A percentile compares a stretch with the other conserved stretches of the same genome.
These are phyloP conservation scores for Chaetomium fimeti DNA, from an alignment of 495 filamentous ascomycete genomes.

Conservation along the genomic window DNA sequence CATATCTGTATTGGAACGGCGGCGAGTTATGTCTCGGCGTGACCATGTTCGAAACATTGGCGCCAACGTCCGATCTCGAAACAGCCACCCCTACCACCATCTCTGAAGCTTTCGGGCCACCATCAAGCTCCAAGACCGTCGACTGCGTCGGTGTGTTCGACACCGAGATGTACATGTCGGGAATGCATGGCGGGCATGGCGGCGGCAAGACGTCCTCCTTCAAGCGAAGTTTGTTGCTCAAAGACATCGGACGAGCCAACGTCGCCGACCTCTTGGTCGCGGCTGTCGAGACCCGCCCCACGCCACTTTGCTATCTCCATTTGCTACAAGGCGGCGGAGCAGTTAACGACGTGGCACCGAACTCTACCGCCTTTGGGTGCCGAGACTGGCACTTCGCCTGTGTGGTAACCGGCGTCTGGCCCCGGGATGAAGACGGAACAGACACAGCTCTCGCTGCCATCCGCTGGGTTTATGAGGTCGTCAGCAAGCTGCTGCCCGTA, in stretches of 20 bases:
- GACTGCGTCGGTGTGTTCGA: constrained; percentile 57
- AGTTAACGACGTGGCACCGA: constrained; percentile 45
- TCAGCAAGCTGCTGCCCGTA: constrained; percentile 48
- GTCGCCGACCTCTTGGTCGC: constrained; percentile 44
- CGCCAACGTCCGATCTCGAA: constrained; percentile 30
- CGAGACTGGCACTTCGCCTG: constrained; percentile 65
- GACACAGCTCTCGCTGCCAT: constrained; percentile 44
- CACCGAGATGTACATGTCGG: constrained; percentile 60
- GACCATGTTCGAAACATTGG: constrained; percentile 51
- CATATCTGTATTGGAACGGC: constrained; percentile 56
- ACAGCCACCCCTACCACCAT: constrained; percentile 24
- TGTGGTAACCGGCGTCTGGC: constrained; percentile 64
- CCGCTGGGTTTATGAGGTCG: constrained; percentile 59
- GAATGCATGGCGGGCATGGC: constrained; percentile 60
- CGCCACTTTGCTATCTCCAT: constrained; percentile 61
- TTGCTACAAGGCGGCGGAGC: constrained; percentile 60
- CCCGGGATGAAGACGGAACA: constrained; percentile 55
- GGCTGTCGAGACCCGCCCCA: constrained; percentile 52
- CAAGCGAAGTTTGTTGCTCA: constrained; percentile 64
- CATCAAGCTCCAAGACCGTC: constrained; percentile 39
- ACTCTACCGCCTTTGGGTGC: constrained; percentile 61
- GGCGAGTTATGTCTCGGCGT: constrained; percentile 54
- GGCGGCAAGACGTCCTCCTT: constrained; percentile 61
- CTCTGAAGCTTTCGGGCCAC: constrained; percentile 40
- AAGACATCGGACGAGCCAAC: constrained; percentile 45